phyloP scores from a whole-genome alignment of 192 early-diverging fungal species.

The Chytriomyces sp. region DNA sequence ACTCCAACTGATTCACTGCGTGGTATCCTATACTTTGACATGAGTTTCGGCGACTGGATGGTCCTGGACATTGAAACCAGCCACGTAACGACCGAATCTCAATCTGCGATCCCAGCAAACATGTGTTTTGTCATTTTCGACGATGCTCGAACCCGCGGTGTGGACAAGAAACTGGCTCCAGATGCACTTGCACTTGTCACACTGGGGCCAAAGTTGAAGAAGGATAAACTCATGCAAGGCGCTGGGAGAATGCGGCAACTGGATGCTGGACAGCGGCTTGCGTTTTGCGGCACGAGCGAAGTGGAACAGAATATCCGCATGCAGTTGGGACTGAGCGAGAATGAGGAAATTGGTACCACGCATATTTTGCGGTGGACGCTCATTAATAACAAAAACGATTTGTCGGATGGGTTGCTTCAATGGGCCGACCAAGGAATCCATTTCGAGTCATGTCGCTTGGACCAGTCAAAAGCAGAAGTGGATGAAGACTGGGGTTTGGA shows the following conservation, averaged over 20 bases:
- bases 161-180: no score
- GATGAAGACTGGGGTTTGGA: constrained; percentile 15
- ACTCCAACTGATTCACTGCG: no score
- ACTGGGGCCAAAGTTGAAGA: not conserved
- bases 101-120: no score
- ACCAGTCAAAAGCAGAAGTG: not conserved
- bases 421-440: constrained; percentile 3
- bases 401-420: constrained; percentile 12
- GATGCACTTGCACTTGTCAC: no score
- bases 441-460: constrained; percentile 1
- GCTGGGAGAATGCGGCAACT: constrained; percentile 31
- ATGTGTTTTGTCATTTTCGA: no score
- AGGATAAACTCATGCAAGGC: constrained; percentile 30
- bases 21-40: no score
- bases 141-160: no score
- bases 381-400: constrained; percentile 11
- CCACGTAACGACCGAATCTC: no score
- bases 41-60: no score
- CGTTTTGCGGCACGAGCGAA: constrained; percentile 1
- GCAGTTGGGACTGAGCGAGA: not conserved
- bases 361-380: constrained; percentile 11
- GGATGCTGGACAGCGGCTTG: not conserved
- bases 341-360: not conserved
- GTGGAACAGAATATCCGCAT: not conserved
- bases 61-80: no score